A percentile compares a stretch with the other conserved stretches of the same genome.
These are phyloP conservation scores for Pilobolus umbonatus DNA, from an alignment of 192 early-diverging fungal genomes.

Conservation along the genomic window DNA sequence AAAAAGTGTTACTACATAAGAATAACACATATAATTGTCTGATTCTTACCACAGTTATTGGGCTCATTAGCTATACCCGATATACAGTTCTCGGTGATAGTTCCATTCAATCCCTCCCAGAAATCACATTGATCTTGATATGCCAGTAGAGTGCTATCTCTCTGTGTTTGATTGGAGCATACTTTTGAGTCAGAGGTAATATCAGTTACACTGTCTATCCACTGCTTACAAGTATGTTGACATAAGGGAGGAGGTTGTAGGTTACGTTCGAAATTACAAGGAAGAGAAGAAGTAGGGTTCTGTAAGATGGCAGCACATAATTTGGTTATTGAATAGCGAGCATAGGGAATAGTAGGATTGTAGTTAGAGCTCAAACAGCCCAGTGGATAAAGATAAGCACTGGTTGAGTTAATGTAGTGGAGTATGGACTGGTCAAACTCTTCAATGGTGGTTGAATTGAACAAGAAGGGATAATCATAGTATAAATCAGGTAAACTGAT, in stretches of 20 bases:
- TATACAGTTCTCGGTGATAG: conserved; percentile 14
- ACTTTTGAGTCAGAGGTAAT: not conserved
- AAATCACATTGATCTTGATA: conserved; percentile 7
- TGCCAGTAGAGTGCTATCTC: not conserved
- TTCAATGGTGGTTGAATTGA: conserved; percentile 15
- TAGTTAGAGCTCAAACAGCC: conserved; percentile 18
- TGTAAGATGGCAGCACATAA: conserved; percentile 21
- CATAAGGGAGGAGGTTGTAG: conserved; percentile 23
- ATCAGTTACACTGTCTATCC: conserved; percentile 1
- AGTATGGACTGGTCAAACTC: conserved; percentile 17
- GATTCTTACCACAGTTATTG: conserved; percentile 20
- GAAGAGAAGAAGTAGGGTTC: conserved; percentile 8
- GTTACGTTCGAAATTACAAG: conserved; percentile 17
- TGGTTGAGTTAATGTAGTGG: conserved; percentile 12
- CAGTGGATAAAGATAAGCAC: conserved; percentile 11
- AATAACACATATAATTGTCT: not conserved
- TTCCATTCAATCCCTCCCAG: conserved; percentile 17
- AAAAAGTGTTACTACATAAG: not conserved
- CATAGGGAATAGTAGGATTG: conserved; percentile 18
- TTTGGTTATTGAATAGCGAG: conserved; percentile 19
- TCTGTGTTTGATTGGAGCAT: not conserved
- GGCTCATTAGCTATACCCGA: conserved; percentile 27
- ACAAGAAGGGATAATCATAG: conserved; percentile 5
- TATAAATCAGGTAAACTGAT: conserved; percentile 8
- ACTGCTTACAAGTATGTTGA: conserved; percentile 17